A percentile compares a stretch with the other conserved stretches of the same genome.
phyloP scores from a whole-genome alignment of 2,329 filamentous ascomycete genomes.

The Zasmidium citrigriseum region DNA sequence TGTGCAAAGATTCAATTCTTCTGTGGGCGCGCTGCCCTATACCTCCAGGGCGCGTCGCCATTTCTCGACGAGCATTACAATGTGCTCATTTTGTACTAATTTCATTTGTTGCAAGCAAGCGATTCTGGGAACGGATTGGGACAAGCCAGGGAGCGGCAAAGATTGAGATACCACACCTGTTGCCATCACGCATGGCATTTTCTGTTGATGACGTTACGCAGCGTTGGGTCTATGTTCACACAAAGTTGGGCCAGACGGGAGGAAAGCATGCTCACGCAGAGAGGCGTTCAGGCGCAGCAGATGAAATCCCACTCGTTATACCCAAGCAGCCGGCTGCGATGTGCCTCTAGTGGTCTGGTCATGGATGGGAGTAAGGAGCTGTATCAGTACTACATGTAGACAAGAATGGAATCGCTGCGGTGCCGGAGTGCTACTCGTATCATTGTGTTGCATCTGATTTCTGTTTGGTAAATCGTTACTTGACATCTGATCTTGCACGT shows the following conservation, averaged over 20 bases:
- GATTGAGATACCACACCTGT: conserved; percentile 13
- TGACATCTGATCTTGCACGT: no score
- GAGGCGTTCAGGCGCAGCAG: conserved; percentile 9
- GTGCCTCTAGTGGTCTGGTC: not conserved
- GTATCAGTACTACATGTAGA: conserved; percentile 6
- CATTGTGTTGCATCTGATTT: no score
- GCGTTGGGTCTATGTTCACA: conserved; percentile 13
- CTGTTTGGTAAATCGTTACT: no score
- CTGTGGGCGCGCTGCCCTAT: not conserved
- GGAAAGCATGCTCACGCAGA: conserved; percentile 13
- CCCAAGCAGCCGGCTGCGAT: conserved; percentile 22
- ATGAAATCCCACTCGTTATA: conserved; percentile 21
- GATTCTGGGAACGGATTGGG: not conserved
- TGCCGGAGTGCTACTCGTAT: not conserved
- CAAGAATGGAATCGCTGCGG: not conserved
- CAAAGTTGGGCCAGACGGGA: conserved; percentile 4
- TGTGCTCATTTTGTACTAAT: not conserved
- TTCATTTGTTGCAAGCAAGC: conserved; percentile 2
- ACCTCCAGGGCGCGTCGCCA: not conserved
- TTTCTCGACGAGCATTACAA: not conserved
- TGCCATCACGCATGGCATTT: conserved; percentile 2
- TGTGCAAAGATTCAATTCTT: conserved; percentile 5
- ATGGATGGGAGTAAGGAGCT: not conserved
- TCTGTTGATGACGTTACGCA: conserved; percentile 16
- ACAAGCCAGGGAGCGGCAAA: not conserved